Conservation (phyloP, 441 rosid genomes). For the Gossypium schwendimanii region DNA sequence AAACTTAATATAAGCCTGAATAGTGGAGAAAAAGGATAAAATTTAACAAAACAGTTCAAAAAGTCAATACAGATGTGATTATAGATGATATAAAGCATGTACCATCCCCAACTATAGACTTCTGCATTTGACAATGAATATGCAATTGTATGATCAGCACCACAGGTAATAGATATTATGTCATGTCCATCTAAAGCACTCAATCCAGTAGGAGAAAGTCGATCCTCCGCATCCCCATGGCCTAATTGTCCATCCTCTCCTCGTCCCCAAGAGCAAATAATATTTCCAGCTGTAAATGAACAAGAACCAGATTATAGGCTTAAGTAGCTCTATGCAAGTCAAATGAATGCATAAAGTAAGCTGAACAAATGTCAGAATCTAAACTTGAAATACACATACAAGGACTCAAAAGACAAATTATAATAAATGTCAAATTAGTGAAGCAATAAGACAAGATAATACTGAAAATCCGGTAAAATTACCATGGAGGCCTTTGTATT, state of each 20-base stretch:
- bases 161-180: constrained; percentile 68
- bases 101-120: constrained; percentile 99
- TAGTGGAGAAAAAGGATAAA: background rate
- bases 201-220: constrained; percentile 66
- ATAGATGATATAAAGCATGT: constrained; percentile 18
- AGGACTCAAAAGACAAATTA: background rate
- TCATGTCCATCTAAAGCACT: constrained; percentile 62
- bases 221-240: constrained; percentile 90
- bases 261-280: constrained; percentile 93
- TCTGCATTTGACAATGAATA: constrained; percentile 52
- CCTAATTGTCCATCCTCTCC: constrained; percentile 99
- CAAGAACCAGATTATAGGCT: background rate
- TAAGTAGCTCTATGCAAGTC: background rate
- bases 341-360: background rate
- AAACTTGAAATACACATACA: background rate
- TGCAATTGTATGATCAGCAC: constrained; percentile 94
- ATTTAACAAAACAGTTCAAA: background rate
- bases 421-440: background rate
- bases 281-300: constrained; percentile 62
- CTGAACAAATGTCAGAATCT: background rate
- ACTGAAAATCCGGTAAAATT: background rate
- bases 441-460: background rate
- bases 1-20: background rate
- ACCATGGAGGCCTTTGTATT: too few relatives aligned
- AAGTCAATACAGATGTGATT: too few relatives aligned